A percentile compares a stretch with the other conserved stretches of the same genome.
Evolutionary conservation across 1,284 basidiomycete species (phyloP).

Genomic region (Tilletiopsis washingtonensis): DNA sequence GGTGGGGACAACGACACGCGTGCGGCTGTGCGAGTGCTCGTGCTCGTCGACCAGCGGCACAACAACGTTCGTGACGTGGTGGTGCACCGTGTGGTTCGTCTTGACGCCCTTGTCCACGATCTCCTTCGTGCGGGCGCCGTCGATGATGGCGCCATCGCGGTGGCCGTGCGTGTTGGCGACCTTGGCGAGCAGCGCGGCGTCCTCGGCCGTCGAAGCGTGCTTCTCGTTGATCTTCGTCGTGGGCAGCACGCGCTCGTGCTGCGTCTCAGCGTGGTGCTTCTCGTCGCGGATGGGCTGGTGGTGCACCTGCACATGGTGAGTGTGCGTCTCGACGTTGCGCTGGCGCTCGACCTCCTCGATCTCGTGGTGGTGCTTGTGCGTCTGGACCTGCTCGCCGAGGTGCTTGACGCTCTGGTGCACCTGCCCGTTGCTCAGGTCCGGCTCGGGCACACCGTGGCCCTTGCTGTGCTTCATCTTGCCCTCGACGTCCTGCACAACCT

Average conservation of each 20-base stretch:
- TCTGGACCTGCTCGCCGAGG: slow-evolving; percentile 40
- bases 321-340: slow-evolving; percentile 45
- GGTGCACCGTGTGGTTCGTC: slow-evolving; percentile 42
- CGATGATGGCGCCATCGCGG: slow-evolving; percentile 29
- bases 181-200: slow-evolving; percentile 37
- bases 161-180: slow-evolving; percentile 32
- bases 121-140: too few relatives aligned
- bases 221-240: slow-evolving; percentile 37
- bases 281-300: slow-evolving; percentile 44
- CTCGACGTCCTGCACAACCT: slow-evolving; percentile 21
- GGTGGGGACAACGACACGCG: slow-evolving; percentile 41
- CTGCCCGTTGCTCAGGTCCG: slow-evolving; percentile 36
- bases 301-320: slow-evolving; percentile 47
- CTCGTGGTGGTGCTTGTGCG: slow-evolving; percentile 45
- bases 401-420: slow-evolving; percentile 47
- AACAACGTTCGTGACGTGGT: slow-evolving; percentile 48
- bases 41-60: slow-evolving; percentile 47
- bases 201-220: slow-evolving; percentile 46
- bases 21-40: slow-evolving; percentile 45
- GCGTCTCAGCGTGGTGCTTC: slow-evolving; percentile 40
- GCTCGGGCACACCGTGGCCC: slow-evolving; percentile 11
- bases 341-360: slow-evolving; percentile 45
- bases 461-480: slow-evolving; percentile 23
- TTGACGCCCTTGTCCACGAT: slow-evolving; percentile 46
- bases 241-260: slow-evolving; percentile 35